phyloP scores from a whole-genome alignment of 495 filamentous ascomycete genomes.

The Chaetomium cochliodes region DNA sequence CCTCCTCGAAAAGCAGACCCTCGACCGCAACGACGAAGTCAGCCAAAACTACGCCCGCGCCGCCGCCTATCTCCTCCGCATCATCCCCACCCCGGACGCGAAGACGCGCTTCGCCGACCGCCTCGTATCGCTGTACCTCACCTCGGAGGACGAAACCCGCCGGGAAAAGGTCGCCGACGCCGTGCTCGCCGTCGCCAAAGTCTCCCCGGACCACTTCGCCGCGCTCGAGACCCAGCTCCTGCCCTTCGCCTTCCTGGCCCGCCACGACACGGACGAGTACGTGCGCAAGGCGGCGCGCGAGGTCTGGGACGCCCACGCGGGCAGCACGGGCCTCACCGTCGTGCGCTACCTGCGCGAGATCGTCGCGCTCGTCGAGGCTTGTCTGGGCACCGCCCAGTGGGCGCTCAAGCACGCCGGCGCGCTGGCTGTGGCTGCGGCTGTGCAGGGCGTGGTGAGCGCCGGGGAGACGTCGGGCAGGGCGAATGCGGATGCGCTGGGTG shows the following conservation, averaged over 20 bases:
- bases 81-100: slow-evolving; percentile 63
- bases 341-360: slow-evolving; percentile 84
- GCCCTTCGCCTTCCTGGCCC: slow-evolving; percentile 84
- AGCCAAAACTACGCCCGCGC: slow-evolving; percentile 80
- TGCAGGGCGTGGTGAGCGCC: slow-evolving; percentile 55
- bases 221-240: slow-evolving; percentile 69
- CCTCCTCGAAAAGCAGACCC: slow-evolving; percentile 70
- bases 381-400: slow-evolving; percentile 80
- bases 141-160: slow-evolving; percentile 68
- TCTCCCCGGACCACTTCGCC: slow-evolving; percentile 84
- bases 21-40: slow-evolving; percentile 90
- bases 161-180: slow-evolving; percentile 77
- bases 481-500: slow-evolving; percentile 53
- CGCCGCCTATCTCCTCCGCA: slow-evolving; percentile 77
- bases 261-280: slow-evolving; percentile 77
- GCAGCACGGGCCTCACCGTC: slow-evolving; percentile 73
- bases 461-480: slow-evolving; percentile 51
- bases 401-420: slow-evolving; percentile 84
- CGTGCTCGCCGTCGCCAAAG: slow-evolving; percentile 73
- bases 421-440: slow-evolving; percentile 71
- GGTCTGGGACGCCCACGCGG: slow-evolving; percentile 87
- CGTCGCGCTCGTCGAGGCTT: slow-evolving; percentile 58
- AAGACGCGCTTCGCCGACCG: slow-evolving; percentile 65
- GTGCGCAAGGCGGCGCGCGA: slow-evolving; percentile 73
- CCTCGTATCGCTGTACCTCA: slow-evolving; percentile 72